phyloP scores from a whole-genome alignment of 129 eudicot genomes.

The Pittosporum tobira region DNA sequence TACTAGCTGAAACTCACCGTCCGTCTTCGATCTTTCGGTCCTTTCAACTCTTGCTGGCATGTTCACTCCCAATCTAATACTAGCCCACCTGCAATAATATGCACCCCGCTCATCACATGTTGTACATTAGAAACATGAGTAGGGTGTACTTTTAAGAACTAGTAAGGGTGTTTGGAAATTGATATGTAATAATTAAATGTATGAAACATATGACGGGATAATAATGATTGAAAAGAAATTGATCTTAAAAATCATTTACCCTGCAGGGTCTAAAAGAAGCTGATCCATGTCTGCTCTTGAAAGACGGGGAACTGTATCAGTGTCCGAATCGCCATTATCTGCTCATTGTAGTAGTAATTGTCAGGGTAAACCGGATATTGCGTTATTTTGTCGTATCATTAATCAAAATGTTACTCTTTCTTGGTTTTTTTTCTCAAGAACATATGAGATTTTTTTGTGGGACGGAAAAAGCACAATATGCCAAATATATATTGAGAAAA shows the following conservation, averaged over 20 bases:
- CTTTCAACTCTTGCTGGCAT: slow-evolving; percentile 64
- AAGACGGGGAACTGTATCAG: slow-evolving; percentile 37
- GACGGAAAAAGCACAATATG: not conserved
- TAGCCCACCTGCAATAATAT: slow-evolving; percentile 44
- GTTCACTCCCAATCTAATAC: slow-evolving; percentile 43
- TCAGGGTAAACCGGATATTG: too few species aligned
- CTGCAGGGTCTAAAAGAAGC: slow-evolving; percentile 26
- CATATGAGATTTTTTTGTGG: not conserved
- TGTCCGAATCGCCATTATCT: slow-evolving; percentile 31
- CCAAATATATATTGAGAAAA: not conserved
- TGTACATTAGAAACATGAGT: too few species aligned
- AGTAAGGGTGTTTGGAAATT: too few species aligned
- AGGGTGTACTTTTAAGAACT: too few species aligned
- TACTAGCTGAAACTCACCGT: slow-evolving; percentile 39
- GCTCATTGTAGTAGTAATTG: too few species aligned
- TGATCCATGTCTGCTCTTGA: slow-evolving; percentile 37
- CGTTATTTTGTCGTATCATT: too few species aligned
- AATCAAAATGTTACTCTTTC: too few species aligned
- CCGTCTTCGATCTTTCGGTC: slow-evolving; percentile 32
- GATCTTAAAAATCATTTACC: slow-evolving; percentile 16
- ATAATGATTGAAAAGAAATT: not conserved
- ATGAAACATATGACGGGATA: not conserved
- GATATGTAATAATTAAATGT: not conserved
- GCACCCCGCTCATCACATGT: too few species aligned
- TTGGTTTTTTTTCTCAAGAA: too few species aligned